Conservation (phyloP, 129 eudicot genomes). For the Deinandra increscens region DNA sequence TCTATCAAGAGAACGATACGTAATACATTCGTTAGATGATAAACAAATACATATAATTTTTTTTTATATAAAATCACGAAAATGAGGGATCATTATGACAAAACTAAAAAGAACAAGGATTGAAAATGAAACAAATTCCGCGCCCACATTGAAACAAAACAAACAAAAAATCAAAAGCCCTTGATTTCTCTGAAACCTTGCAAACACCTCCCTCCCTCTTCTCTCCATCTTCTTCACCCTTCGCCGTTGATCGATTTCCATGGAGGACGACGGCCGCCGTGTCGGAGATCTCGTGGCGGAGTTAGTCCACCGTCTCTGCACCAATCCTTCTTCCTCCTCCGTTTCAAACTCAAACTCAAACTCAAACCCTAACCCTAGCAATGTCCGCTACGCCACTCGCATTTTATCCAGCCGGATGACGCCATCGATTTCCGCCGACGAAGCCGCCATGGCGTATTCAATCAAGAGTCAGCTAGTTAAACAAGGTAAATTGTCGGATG, state of each 20-base stretch:
- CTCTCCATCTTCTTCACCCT: slow-evolving; percentile 19
- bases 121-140: slow-evolving; percentile 38
- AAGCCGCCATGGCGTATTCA: slow-evolving; percentile 77
- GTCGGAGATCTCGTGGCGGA: slow-evolving; percentile 77
- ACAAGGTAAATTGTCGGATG: slow-evolving; percentile 83
- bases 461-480: slow-evolving; percentile 78
- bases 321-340: slow-evolving; percentile 26
- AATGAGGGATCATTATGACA: no score
- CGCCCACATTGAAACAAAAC: slow-evolving; percentile 63
- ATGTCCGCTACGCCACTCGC: slow-evolving; percentile 72
- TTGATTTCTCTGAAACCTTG: slow-evolving; percentile 28
- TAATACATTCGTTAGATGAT: no score
- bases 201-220: slow-evolving; percentile 35
- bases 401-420: slow-evolving; percentile 90
- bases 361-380: slow-evolving; percentile 42
- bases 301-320: slow-evolving; percentile 71
- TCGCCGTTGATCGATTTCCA: slow-evolving; percentile 38
- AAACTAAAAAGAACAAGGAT: background rate
- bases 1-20: no score
- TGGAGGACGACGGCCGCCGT: slow-evolving; percentile 61
- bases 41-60: no score
- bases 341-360: slow-evolving; percentile 45
- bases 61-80: no score
- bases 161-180: slow-evolving; percentile 38
- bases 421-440: slow-evolving; percentile 78